phyloP scores from a whole-genome alignment of 164 flowering plant genomes.

The Pachysandra terminalis region DNA sequence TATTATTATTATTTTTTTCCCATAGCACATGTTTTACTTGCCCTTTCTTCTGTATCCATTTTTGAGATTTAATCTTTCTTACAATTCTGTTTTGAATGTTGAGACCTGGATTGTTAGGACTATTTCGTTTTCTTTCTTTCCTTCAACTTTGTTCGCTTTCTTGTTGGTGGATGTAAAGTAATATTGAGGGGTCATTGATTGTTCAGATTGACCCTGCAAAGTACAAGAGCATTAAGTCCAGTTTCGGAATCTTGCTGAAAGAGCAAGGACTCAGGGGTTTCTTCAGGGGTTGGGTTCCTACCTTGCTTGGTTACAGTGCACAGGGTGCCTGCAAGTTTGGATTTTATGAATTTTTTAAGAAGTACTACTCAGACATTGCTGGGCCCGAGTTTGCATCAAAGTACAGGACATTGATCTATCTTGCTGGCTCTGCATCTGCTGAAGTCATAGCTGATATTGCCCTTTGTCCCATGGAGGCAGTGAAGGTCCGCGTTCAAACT shows the following conservation, averaged over 20 bases:
- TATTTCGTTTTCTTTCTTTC: background rate
- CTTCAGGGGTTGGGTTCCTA: constrained; percentile 86
- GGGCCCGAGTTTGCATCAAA: constrained; percentile 74
- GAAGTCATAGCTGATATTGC: constrained; percentile 86
- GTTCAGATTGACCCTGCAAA: constrained; percentile 73
- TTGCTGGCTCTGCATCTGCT: constrained; percentile 89
- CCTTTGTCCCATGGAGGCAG: constrained; percentile 81
- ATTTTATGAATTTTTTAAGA: constrained; percentile 84
- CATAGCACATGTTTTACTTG: too few relatives aligned
- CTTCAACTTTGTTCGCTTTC: background rate
- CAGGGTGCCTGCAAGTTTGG: constrained; percentile 96
- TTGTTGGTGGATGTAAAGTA: background rate
- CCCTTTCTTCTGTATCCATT: too few relatives aligned
- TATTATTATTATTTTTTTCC: too few relatives aligned
- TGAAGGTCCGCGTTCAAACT: constrained; percentile 81
- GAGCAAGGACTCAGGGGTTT: constrained; percentile 74
- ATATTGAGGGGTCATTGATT: background rate
- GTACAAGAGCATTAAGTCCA: constrained; percentile 79
- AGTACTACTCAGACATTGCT: constrained; percentile 76
- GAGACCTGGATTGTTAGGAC: background rate
- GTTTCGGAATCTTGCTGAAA: constrained; percentile 70
- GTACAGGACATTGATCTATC: constrained; percentile 79
- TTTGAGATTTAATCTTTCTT: too few relatives aligned
- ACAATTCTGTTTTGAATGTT: too few relatives aligned
- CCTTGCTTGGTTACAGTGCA: constrained; percentile 77